phyloP scores from a whole-genome alignment of 768 basidiomycete genomes.

The Floccularia luteovirens region DNA sequence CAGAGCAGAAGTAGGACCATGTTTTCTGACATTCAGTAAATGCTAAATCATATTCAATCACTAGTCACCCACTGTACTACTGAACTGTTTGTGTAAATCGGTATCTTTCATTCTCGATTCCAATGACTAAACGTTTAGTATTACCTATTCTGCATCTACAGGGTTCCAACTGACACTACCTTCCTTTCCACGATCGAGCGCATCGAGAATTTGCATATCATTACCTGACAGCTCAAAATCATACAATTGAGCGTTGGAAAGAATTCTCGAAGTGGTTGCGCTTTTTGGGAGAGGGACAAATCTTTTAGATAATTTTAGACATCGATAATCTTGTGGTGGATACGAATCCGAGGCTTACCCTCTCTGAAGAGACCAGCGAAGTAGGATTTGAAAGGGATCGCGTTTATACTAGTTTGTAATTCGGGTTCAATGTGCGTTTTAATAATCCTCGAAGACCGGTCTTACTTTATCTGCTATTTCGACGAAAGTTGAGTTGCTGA shows the following conservation, averaged over 20 bases:
- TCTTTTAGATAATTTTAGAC: slow-evolving; percentile 25
- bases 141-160: too few relatives aligned
- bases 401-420: slow-evolving; percentile 35
- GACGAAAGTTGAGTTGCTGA: slow-evolving; percentile 46
- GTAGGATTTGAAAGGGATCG: slow-evolving; percentile 70
- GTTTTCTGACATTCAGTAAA: too few relatives aligned
- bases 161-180: slow-evolving; percentile 87
- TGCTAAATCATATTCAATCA: too few relatives aligned
- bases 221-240: slow-evolving; percentile 63
- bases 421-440: background rate
- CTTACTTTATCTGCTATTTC: slow-evolving; percentile 54
- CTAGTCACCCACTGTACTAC: too few relatives aligned
- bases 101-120: too few relatives aligned
- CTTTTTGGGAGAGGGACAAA: slow-evolving; percentile 83
- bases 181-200: slow-evolving; percentile 61
- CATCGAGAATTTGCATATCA: slow-evolving; percentile 62
- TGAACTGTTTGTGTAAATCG: too few relatives aligned
- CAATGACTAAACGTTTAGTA: too few relatives aligned
- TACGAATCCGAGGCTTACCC: slow-evolving; percentile 37
- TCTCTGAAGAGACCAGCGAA: slow-evolving; percentile 88
- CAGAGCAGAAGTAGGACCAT: too few relatives aligned
- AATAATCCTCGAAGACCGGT: background rate
- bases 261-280: slow-evolving; percentile 59
- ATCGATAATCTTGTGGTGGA: background rate
- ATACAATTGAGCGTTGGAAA: slow-evolving; percentile 65